Evolutionary conservation across 176 grass and related monocot genomes (phyloP).

Genomic region (Melocanna baccifera): DNA sequence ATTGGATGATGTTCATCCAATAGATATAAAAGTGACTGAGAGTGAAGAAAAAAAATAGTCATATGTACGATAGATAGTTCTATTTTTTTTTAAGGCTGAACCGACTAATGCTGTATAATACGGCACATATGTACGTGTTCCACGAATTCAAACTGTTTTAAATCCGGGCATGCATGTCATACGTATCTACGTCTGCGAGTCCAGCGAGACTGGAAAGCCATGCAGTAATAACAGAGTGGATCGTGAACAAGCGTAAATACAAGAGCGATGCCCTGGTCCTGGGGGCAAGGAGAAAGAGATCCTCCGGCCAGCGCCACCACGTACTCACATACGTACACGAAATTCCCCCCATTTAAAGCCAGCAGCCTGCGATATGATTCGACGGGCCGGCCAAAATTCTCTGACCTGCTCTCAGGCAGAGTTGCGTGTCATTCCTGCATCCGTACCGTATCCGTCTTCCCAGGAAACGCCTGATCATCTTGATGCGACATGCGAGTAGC

Average conservation of each 20-base stretch:
- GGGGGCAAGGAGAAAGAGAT: constrained; percentile 9
- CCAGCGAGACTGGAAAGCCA: not conserved
- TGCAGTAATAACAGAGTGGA: not conserved
- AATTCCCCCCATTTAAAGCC: not conserved
- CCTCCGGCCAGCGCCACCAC: not conserved
- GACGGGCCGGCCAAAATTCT: not conserved
- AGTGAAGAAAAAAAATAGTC: too few species aligned
- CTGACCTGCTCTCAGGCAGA: not conserved
- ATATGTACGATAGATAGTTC: too few species aligned
- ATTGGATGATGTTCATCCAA: too few species aligned
- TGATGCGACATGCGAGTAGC: not conserved
- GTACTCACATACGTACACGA: not conserved
- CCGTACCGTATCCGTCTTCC: not conserved
- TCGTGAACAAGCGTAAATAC: not conserved
- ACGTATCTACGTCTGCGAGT: not conserved
- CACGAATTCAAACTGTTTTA: not conserved
- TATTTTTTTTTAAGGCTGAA: too few species aligned
- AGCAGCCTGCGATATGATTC: not conserved
- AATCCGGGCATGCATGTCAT: not conserved
- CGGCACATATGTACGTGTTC: not conserved
- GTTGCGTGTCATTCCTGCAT: not conserved
- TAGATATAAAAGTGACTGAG: too few species aligned
- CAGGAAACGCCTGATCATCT: not conserved
- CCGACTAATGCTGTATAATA: too few species aligned
- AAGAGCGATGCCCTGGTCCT: constrained; percentile 12